Conservation (phyloP, 148 eudicot species). For the Vaccinium vitisidaea region DNA sequence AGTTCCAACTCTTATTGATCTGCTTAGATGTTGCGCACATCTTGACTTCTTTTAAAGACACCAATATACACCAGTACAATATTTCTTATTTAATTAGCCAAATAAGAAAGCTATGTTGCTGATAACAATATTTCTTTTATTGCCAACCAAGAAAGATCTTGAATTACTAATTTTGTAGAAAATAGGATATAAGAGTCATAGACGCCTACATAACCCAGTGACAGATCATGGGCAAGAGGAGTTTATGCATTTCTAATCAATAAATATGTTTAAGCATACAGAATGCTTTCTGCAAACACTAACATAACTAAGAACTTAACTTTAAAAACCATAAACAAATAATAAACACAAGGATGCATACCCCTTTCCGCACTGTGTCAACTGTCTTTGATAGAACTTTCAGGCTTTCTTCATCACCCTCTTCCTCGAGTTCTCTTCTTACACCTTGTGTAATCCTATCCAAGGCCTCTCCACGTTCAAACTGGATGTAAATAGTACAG, state of each 20-base stretch:
- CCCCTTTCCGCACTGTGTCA: constrained; percentile 95
- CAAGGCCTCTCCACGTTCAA: constrained; percentile 96
- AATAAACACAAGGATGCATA: constrained; percentile 19
- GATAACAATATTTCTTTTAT: not conserved
- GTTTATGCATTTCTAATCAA: not conserved
- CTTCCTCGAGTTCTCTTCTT: constrained; percentile 72
- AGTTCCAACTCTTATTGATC: not conserved
- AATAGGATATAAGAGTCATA: not conserved
- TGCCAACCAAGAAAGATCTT: not conserved
- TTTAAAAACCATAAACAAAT: not conserved
- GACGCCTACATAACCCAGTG: not conserved
- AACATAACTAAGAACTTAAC: not conserved
- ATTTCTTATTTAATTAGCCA: not conserved
- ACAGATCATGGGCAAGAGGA: constrained; percentile 2
- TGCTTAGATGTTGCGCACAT: not conserved
- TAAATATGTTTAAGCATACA: not conserved
- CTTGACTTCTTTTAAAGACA: not conserved
- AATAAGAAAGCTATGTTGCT: not conserved
- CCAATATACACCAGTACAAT: not conserved
- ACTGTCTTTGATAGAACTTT: constrained; percentile 77
- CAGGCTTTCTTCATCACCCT: constrained; percentile 84
- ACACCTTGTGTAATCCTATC: constrained; percentile 74
- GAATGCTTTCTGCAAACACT: not conserved
- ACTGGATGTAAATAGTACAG: constrained; percentile 44
- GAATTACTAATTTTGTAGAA: not conserved